These are phyloP conservation scores for Rosa rugosa DNA, from an alignment of 306 rosid genomes.

Conservation along the genomic window DNA sequence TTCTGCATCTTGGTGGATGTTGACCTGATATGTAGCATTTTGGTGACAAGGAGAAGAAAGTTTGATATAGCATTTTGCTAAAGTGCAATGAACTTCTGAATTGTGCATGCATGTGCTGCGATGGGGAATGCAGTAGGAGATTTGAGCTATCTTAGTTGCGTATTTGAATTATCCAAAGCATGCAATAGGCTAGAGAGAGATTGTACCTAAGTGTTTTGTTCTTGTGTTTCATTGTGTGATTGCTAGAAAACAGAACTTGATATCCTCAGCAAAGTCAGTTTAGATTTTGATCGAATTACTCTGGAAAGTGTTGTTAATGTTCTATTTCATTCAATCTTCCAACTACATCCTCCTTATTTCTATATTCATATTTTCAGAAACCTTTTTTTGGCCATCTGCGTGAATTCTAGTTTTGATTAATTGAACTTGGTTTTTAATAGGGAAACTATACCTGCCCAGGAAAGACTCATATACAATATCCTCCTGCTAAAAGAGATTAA, in stretches of 20 bases:
- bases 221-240: constrained; percentile 1
- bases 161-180: not conserved
- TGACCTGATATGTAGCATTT: not conserved
- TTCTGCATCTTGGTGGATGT: not conserved
- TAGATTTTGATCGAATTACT: not conserved
- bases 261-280: not conserved
- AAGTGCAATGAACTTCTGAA: not conserved
- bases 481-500: not conserved
- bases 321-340: constrained; percentile 2
- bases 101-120: not conserved
- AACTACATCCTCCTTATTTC: not conserved
- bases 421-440: not conserved
- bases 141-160: not conserved
- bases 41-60: not conserved
- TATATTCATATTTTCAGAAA: not conserved
- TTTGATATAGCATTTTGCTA: not conserved
- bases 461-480: not conserved
- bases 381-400: not conserved
- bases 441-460: not conserved
- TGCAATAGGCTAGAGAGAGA: not conserved
- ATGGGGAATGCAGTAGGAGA: constrained; percentile 3
- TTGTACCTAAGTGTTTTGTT: not conserved
- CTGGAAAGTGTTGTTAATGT: not conserved
- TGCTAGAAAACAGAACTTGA: not conserved
- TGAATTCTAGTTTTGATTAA: not conserved